Conservation (phyloP, 306 rosid species). For the Astragalus membranaceus region DNA sequence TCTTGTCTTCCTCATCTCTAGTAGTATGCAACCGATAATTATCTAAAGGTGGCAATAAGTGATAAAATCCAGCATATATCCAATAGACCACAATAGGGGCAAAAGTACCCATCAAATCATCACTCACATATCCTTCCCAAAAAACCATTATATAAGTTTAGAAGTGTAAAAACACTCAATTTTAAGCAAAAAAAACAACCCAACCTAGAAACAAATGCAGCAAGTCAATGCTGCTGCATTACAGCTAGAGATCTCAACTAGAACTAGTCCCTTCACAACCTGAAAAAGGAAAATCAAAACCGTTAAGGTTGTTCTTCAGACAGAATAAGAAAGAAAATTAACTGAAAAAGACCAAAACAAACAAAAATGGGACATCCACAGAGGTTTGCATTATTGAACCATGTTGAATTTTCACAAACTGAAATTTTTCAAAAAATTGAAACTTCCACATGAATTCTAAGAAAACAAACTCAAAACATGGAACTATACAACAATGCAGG, state of each 20-base stretch:
- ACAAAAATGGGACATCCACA: too few species aligned
- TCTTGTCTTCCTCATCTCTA: slow-evolving; percentile 60
- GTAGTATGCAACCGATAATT: slow-evolving; percentile 62
- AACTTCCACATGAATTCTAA: background rate
- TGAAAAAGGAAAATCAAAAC: slow-evolving; percentile 20
- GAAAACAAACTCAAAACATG: background rate
- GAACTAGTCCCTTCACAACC: slow-evolving; percentile 32
- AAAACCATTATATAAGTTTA: slow-evolving; percentile 43
- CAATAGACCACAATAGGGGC: slow-evolving; percentile 88
- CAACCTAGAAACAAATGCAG: slow-evolving; percentile 22
- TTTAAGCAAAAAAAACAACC: slow-evolving; percentile 7
- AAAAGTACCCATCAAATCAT: slow-evolving; percentile 80
- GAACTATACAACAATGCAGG: slow-evolving; percentile 15
- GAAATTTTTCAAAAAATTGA: background rate
- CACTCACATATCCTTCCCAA: slow-evolving; percentile 79
- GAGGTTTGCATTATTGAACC: too few species aligned
- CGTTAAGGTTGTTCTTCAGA: background rate
- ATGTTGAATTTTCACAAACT: too few species aligned
- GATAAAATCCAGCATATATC: slow-evolving; percentile 77
- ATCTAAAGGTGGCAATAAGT: slow-evolving; percentile 61
- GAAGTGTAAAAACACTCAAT: slow-evolving; percentile 2
- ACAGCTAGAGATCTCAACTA: slow-evolving; percentile 37
- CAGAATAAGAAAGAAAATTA: background rate
- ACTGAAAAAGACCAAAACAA: background rate
- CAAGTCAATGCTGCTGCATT: slow-evolving; percentile 33